Evolutionary conservation across 1,284 basidiomycete genomes (phyloP).

Genomic region (Cryptococcus deneoformans): DNA sequence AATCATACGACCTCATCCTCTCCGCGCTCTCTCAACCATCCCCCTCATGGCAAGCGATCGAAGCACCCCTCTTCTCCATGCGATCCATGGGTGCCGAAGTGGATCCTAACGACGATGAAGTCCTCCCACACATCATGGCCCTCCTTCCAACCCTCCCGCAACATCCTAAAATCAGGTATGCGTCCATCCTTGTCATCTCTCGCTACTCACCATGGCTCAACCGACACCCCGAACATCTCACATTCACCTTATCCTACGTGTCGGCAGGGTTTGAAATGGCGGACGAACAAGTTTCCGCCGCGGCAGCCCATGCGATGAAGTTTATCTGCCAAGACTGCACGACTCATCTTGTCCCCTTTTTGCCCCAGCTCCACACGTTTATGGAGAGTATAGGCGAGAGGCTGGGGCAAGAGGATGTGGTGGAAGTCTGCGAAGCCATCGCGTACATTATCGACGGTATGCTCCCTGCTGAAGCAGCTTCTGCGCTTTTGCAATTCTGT

Average conservation of each 20-base stretch:
- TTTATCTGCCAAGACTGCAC: constrained; percentile 97
- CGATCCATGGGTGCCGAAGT: constrained; percentile 97
- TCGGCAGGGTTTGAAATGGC: constrained; percentile 83
- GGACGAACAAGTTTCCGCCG: constrained; percentile 81
- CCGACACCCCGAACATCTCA: constrained; percentile 82
- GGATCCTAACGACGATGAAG: constrained; percentile 74
- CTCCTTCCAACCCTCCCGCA: constrained; percentile 84
- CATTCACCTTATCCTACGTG: constrained; percentile 83
- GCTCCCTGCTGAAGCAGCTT: constrained; percentile 75
- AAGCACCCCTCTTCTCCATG: constrained; percentile 97
- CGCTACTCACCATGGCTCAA: constrained; percentile 98
- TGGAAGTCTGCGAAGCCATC: constrained; percentile 92
- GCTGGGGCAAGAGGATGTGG: constrained; percentile 79
- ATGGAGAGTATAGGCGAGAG: constrained; percentile 71
- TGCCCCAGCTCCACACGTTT: constrained; percentile 90
- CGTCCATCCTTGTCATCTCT: constrained; percentile 90
- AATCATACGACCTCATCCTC: constrained; percentile 78
- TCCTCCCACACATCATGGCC: constrained; percentile 93
- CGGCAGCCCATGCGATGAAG: constrained; percentile 93
- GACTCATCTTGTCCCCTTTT: constrained; percentile 86
- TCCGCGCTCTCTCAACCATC: constrained; percentile 57
- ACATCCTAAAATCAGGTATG: constrained; percentile 92
- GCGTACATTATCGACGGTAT: constrained; percentile 92
- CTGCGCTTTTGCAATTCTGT: constrained; percentile 79
- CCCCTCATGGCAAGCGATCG: constrained; percentile 90